Evolutionary conservation across 2,329 filamentous ascomycete genomes (phyloP).

Genomic region (Pseudogymnoascus sp.): DNA sequence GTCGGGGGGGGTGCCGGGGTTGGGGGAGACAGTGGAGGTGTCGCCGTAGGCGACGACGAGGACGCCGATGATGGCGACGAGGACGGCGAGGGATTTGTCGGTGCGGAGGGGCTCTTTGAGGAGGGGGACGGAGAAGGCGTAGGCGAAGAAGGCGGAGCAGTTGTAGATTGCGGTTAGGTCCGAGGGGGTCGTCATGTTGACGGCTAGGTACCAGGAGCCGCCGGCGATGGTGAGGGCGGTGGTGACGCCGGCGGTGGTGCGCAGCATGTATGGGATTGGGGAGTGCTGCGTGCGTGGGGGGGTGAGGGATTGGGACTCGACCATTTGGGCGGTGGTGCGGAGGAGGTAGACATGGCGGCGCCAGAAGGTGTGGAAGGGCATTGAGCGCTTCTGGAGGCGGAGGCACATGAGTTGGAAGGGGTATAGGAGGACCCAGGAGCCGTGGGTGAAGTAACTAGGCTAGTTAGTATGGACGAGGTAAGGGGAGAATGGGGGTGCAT

Average conservation of each 20-base stretch:
- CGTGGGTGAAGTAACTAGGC: constrained; percentile 73
- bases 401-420: constrained; percentile 73
- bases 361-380: constrained; percentile 83
- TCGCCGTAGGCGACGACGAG: constrained; percentile 95
- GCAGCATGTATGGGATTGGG: constrained; percentile 65
- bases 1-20: constrained; percentile 33
- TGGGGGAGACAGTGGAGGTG: constrained; percentile 32
- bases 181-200: constrained; percentile 83
- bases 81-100: constrained; percentile 80
- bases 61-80: constrained; percentile 80
- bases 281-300: constrained; percentile 38
- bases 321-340: constrained; percentile 69
- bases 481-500: constrained; percentile 24
- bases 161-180: constrained; percentile 98
- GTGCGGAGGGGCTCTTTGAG: constrained; percentile 74
- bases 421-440: constrained; percentile 88
- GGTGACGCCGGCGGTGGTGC: constrained; percentile 74
- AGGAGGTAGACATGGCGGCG: constrained; percentile 57
- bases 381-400: constrained; percentile 66
- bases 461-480: constrained; percentile 9
- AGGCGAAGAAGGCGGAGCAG: constrained; percentile 97
- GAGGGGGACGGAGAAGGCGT: constrained; percentile 88
- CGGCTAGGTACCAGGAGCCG: constrained; percentile 90
- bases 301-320: constrained; percentile 68
- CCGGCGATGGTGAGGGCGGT: constrained; percentile 82